Percentiles rank a stretch among this genome's conserved stretches.
Conservation (phyloP, 2,329 filamentous ascomycete species). For the Botrytis byssoidea region DNA sequence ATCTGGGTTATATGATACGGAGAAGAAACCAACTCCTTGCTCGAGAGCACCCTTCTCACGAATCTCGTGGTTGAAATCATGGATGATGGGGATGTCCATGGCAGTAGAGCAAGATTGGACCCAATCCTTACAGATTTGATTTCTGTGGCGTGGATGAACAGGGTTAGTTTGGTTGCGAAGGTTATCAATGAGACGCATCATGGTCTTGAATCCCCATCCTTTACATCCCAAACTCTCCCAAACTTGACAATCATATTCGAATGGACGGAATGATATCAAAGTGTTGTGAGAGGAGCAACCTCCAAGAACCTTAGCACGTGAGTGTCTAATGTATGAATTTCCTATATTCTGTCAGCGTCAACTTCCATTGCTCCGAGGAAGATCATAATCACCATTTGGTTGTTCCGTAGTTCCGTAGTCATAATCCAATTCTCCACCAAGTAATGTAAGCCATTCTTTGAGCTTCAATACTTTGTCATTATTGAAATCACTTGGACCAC, state of each 20-base stretch:
- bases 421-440: conserved; percentile 87
- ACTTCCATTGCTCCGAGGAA: not conserved
- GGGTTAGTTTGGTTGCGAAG: conserved; percentile 88
- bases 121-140: conserved; percentile 92
- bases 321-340: conserved; percentile 90
- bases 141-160: conserved; percentile 79
- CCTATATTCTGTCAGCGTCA: conserved; percentile 47
- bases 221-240: conserved; percentile 81
- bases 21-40: conserved; percentile 84
- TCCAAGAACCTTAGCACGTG: conserved; percentile 86
- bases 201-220: conserved; percentile 83
- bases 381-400: conserved; percentile 75
- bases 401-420: conserved; percentile 86
- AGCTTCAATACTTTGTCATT: conserved; percentile 83
- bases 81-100: conserved; percentile 75
- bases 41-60: conserved; percentile 68
- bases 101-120: conserved; percentile 75
- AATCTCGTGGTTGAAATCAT: conserved; percentile 87
- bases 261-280: conserved; percentile 87
- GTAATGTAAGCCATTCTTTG: conserved; percentile 80
- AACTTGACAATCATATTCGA: conserved; percentile 81
- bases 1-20: conserved; percentile 86
- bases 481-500: conserved; percentile 83
- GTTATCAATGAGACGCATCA: conserved; percentile 79
- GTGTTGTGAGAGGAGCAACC: conserved; percentile 95